Evolutionary conservation across 805 yeast species (phyloP), one percentile per base, ranked within the genome.

Genomic region (Phaffomyces antillensis): DNA sequence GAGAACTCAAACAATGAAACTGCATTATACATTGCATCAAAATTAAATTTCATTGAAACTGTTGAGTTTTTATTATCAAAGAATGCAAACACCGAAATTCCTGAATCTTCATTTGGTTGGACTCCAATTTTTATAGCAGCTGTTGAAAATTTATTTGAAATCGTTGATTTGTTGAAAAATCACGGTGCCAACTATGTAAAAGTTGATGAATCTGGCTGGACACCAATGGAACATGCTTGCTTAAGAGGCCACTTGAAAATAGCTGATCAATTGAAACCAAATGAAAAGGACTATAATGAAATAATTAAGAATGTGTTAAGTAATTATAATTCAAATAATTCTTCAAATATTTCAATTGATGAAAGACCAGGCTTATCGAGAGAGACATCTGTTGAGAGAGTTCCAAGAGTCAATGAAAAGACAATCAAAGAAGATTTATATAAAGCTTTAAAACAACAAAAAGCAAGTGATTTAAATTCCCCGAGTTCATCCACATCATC

Each of bases 141-240:
- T 0, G 83, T 89, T 15, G 96, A 90, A 57, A 97, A 97, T 1
- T 77, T 66, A 44, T 57, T 56, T 35, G 76, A 75, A 3, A 71
- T 86, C 36, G 86, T 81, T 7, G 62, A 73, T 37, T 48, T 75
- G 9, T 69, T 91, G 49, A 62, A 82, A 26, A 64, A 66, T 0
- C 58, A 71, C 37, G 79, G 78, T 18, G 84, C 88, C 6, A 66
- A 70, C 8, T 76, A 67, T 46, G 73, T 76, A 37, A 64, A 70
- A 25, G 71, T 75, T 16, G 98, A 91, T 65, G 83, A 79, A 39
- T 83, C 93, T 42, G 97, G 97, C 0, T 91, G 98, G 98, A 79
- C 88, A 17, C 96, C 98, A n/a, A 81, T 88, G 81, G 98, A 91
- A 58, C 98, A 91, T 63, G 96, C 97, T 0, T 82, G 87, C 40